Evolutionary conservation across 1,139 yeast species (phyloP), one percentile per base, ranked within the genome.

Genomic region (Lodderomyces theae): DNA sequence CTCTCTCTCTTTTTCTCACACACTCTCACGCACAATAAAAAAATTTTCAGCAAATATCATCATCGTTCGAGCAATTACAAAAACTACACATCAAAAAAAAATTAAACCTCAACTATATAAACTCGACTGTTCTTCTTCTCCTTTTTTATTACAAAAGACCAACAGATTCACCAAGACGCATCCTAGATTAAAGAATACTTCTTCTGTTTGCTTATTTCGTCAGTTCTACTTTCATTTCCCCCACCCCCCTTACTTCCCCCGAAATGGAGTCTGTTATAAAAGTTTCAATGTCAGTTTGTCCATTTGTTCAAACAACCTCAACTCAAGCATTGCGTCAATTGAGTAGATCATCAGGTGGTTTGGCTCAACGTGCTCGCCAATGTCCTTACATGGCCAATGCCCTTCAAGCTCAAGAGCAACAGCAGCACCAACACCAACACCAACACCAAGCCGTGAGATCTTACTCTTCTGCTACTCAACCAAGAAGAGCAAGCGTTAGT

Each of bases 351-450:
- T 56, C 69, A 13, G 63, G 81, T 7, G 66, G 71, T 25, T 74
- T 87, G 54, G 74, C 78, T 30, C 56, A 64, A 41, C 80, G 81
- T 50, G 96, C 96, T 42, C 66, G 77, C 37, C 77, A 75, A 50
- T 90, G 97, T 64, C 97, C 97, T 16, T 85, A 88, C 46, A 86
- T 89, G 86, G 86, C 87, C 29, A 80, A 81, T 42, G 96, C 96
- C 35, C 64, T 89, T 52, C 60, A 50, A 37, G 66, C 56, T 30
- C 56, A 58, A 44, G 67, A 66, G 44, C 34, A 25, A 38, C 38
- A 38, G 15, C 54, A 60, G 9, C 32, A 32, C 15, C 31, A 66
- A 43, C 34, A 25, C 34, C 38, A 38, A 23, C 54, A 60, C 3
- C 32, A 39, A 18, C 26, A 22, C 10, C 26, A 32, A 32, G 17